A percentile compares a stretch with the other conserved stretches of the same genome.
Evolutionary conservation across 371 early-diverging fungal species (phyloP).

Genomic region (Dinochytrium kinnereticum): DNA sequence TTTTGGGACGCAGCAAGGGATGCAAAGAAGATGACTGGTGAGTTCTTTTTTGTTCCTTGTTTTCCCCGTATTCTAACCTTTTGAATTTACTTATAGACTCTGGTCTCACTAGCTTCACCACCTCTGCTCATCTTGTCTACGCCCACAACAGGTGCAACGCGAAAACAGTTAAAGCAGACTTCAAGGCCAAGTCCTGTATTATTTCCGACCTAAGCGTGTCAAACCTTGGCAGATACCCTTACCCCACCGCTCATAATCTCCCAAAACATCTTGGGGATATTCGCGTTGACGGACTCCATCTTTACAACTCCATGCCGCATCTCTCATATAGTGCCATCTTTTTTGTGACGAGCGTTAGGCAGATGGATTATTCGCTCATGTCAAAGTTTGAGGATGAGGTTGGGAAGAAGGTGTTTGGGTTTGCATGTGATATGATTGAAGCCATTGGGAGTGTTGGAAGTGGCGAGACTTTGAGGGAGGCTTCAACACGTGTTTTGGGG

Average conservation of each 20-base stretch:
- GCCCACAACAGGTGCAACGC: background rate
- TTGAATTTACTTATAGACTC: no score
- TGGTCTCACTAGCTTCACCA: background rate
- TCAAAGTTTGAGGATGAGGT: background rate
- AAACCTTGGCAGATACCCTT: conserved; percentile 1
- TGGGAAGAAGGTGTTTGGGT: background rate
- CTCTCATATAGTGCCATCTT: background rate
- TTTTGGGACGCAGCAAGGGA: background rate
- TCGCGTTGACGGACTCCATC: background rate
- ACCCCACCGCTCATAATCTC: background rate
- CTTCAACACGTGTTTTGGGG: background rate
- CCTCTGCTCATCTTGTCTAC: background rate
- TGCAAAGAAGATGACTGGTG: conserved; percentile 2
- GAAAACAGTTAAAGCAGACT: background rate
- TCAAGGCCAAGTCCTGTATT: background rate
- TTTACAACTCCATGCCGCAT: background rate
- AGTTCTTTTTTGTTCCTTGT: background rate
- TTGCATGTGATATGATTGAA: background rate
- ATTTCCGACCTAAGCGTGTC: background rate
- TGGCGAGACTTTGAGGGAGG: background rate
- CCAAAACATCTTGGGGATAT: background rate
- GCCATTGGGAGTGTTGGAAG: background rate
- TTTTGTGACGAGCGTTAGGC: background rate
- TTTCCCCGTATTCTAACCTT: background rate
- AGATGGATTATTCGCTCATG: background rate